Conservation (phyloP, 805 yeast genomes). For the Candida ulmi region DNA sequence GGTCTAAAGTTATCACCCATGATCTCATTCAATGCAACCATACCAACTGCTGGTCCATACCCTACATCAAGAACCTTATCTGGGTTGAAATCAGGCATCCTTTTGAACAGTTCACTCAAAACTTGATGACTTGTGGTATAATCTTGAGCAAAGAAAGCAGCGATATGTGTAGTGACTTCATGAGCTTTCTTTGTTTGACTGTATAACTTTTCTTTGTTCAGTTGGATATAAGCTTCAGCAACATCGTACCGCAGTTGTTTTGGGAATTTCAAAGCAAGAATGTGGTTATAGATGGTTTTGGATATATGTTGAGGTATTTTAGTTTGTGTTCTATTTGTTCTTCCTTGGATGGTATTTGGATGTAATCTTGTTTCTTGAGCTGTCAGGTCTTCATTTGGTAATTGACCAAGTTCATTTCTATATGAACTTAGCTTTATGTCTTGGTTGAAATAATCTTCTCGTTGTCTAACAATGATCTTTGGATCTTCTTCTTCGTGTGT, state of each 20-base stretch:
- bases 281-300: conserved; percentile 56
- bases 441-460: conserved; percentile 28
- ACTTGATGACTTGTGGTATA: conserved; percentile 67
- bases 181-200: conserved; percentile 35
- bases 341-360: conserved; percentile 51
- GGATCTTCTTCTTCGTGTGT: conserved; percentile 25
- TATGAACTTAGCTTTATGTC: conserved; percentile 21
- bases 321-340: conserved; percentile 43
- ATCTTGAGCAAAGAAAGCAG: conserved; percentile 74
- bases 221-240: conserved; percentile 44
- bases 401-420: conserved; percentile 23
- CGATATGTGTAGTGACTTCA: conserved; percentile 78
- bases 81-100: conserved; percentile 61
- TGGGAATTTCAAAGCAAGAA: conserved; percentile 56
- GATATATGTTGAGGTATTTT: conserved; percentile 53
- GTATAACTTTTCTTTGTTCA: conserved; percentile 52
- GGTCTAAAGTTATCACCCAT: conserved; percentile 65
- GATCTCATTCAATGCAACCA: conserved; percentile 80
- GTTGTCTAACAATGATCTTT: conserved; percentile 29
- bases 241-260: conserved; percentile 58
- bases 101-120: conserved; percentile 55
- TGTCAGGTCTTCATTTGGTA: conserved; percentile 7
- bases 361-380: conserved; percentile 40
- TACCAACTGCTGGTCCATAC: conserved; percentile 89
- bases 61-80: conserved; percentile 70